Base-by-base conservation (phyloP, 2,329 filamentous ascomycete genomes). In the Ophioceras dolichostomum region DNA sequence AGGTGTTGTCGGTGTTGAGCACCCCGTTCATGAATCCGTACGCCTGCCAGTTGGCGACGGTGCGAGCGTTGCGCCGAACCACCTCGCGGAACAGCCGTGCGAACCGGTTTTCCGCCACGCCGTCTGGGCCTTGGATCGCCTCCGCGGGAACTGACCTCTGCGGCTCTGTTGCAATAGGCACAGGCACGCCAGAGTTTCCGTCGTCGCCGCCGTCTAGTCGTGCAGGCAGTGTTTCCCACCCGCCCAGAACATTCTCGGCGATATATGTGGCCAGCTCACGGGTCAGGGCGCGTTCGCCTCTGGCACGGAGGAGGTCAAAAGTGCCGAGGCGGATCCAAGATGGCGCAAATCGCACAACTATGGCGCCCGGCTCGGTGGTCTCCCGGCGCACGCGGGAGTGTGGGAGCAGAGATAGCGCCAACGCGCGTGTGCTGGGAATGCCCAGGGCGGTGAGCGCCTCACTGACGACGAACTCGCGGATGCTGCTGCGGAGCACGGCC, bases 1-100 rank as follows among this genome's bases (percentile, higher is more conserved):
- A 94, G 0, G 91, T 98, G 56, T 98, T 98, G 55, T 98, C 91
- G 0, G 91, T 96, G 59, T 98, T 98, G 40, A 98, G 67, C 4
- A 98, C 91, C 32, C 91, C 91, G 51, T 98, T 98, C 71, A 94
- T 96, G 62, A 98, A 98, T n/a, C 86, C 91, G 52, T 96, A 96
- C 0, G 86, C 87, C 62, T 98, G 93, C 89, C 91, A 96, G 47
- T 81, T 74, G 10, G 91, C 91, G 2, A 96, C 88, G 0, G 83
- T 93, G 41, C 71, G 68, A 1, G 91, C 91, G 53, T 95, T 98
- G 22, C 84, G 75, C 30, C 86, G 76, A 4, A 79, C 78, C 39
- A 98, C 79, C 51, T 94, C 87, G 26, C 91, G 79, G 57, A 93
- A 98, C 1, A 98, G 64, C 13, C 88, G 73, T 1, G 82, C 69